Evolutionary conservation across 192 early-diverging fungal genomes (phyloP).

Genomic region (Neocallimastix lanati): DNA sequence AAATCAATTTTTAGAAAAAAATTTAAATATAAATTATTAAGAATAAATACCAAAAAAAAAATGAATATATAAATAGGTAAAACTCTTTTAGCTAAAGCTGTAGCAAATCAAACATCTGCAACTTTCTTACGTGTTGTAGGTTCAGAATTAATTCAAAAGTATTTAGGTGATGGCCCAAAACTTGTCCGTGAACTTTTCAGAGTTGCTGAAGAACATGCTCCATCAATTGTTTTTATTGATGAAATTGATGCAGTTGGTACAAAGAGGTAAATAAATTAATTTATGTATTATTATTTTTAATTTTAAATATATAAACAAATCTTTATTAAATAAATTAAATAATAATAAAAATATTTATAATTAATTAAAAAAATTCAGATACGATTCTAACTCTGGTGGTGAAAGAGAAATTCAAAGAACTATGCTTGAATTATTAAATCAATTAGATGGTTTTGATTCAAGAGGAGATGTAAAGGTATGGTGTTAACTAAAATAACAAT

Average conservation of each 20-base stretch:
- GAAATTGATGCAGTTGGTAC: constrained; percentile 98
- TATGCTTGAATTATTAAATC: constrained; percentile 91
- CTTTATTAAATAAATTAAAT: too few species aligned
- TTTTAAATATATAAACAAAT: too few species aligned
- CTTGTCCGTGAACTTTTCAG: constrained; percentile 94
- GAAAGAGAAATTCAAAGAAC: constrained; percentile 95
- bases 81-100: constrained; percentile 90
- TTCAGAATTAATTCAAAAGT: constrained; percentile 96
- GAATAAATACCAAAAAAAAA: too few species aligned
- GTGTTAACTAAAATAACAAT: background rate
- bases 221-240: constrained; percentile 98
- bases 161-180: constrained; percentile 94
- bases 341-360: background rate
- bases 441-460: constrained; percentile 94
- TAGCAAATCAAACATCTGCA: constrained; percentile 94
- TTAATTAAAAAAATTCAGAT: constrained; percentile 29
- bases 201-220: constrained; percentile 86
- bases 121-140: constrained; percentile 95
- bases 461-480: constrained; percentile 79
- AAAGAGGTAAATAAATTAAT: constrained; percentile 38
- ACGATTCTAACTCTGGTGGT: constrained; percentile 84
- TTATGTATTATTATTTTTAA: background rate
- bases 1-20: background rate
- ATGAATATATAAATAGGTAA: constrained; percentile 41
- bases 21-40: too few species aligned